Conservation (phyloP, 2,329 filamentous ascomycete genomes). For the Colletotrichum chrysophilum region DNA sequence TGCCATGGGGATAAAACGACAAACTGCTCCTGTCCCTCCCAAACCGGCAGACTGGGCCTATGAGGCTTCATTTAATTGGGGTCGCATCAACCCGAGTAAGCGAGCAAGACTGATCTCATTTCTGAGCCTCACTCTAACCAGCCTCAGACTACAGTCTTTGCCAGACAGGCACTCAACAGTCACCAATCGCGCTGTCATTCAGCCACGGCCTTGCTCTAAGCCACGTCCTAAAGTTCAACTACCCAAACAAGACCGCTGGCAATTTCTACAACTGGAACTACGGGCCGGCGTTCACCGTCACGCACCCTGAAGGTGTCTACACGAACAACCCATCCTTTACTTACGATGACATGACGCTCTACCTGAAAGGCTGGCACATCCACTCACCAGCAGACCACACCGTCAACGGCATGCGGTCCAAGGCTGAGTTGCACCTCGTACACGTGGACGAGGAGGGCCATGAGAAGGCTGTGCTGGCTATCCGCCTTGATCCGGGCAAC, state of each 20-base stretch:
- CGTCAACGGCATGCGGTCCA: conserved; percentile 44
- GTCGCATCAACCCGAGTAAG: conserved; percentile 15
- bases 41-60: conserved; percentile 15
- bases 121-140: background rate
- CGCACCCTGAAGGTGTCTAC: conserved; percentile 37
- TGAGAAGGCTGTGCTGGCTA: conserved; percentile 48
- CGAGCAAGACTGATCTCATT: background rate
- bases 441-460: conserved; percentile 46
- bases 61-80: conserved; percentile 21
- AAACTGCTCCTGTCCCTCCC: background rate
- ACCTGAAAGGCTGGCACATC: conserved; percentile 55
- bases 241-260: conserved; percentile 37
- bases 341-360: conserved; percentile 51
- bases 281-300: conserved; percentile 47
- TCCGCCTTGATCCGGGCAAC: conserved; percentile 49
- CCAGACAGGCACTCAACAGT: conserved; percentile 55
- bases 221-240: conserved; percentile 47
- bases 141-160: conserved; percentile 34
- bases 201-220: conserved; percentile 41
- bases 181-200: conserved; percentile 49
- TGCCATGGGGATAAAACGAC: background rate
- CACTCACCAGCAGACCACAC: conserved; percentile 56
- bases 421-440: conserved; percentile 55
- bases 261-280: conserved; percentile 55
- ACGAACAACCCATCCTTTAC: conserved; percentile 43